Evolutionary conservation across 2,329 filamentous ascomycete species (phyloP), one percentile per base, ranked within the genome.

Genomic region (Drechmeria coniospora): DNA sequence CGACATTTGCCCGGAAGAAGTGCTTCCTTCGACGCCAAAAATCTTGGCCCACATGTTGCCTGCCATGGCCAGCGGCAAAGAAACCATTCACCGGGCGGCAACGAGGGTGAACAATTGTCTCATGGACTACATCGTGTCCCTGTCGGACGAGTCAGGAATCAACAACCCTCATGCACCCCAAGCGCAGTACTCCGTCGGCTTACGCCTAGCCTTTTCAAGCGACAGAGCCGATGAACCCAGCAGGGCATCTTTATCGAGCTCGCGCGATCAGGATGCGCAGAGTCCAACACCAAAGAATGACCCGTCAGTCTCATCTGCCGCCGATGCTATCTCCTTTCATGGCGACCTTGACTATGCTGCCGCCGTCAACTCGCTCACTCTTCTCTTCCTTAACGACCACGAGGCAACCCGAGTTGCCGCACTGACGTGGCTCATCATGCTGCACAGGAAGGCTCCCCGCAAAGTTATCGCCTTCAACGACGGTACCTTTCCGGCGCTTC

Each of bases 401-500:
- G 92, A 98, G 57, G 84, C 82, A 16, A 98, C 90, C 2, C 74
- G 90, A 34, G 86, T 95, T 16, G 87, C 86, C 21, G 86, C 90
- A 11, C 61, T 98, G 34, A 87, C 81, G 5, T 98, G 90, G 90
- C 66, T 98, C 31, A 90, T 95, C 32, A 95, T 95, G 87, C 65
- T 98, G 22, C 90, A 98, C 50, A 74, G 82, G 37, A 95, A 94
- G 59, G 87, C 90, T 3, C 90, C 90, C 1, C 71, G 79, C 29
- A 94, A 93, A 49, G 81, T 93, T 10, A 66, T 95, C 21, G 86
- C 87, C 7, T 93, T 94, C 47, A 93, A 95, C 39, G 90, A 95
- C 45, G 90, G 87, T 26, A 95, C 87, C 1, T 98, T 98, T 46
- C 90, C 90, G 9, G 90, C 87, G 13, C 61, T 98, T 17, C 72